Evolutionary conservation across 345 rosid genomes (phyloP), one percentile per base, ranked within the genome.

Genomic region (Pelargonium nanum): DNA sequence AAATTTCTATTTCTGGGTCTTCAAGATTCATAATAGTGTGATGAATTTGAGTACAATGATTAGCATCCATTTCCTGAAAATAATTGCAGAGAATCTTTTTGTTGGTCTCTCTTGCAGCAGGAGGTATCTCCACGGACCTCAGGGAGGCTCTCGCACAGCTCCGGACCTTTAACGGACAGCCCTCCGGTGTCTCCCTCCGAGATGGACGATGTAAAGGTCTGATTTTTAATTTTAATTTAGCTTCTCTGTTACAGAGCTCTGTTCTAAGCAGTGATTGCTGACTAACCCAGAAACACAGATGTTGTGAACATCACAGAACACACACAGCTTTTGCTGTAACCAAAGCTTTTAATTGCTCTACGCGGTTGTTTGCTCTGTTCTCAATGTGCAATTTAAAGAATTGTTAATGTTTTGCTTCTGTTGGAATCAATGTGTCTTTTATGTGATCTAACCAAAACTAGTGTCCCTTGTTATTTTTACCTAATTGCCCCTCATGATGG

Each of bases 131-230:
- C 95, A 57, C 79, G 96, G 66, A 84, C 89, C 20, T 81, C 96
- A 26, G 96, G 96, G 50, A 79, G 88, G 73, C 83, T 88, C 44
- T 88, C 96, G 6, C 92, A 91, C 56, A 88, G 97, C 75, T 56
- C 70, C 65, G 91, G 91, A 62, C 89, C 98, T 19, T 77, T 86
- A 16, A 86, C 97, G 8, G 97, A 89, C 78, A 89, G 99, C 69
- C 96, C 99, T 24, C 99, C 99, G 7, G 96, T 89, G 48, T 93
- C 97, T 16, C 97, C 99, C 20, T 81, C 89, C 15, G 88, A 87
- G 55, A 67, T 75, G 65, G 91, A 93, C 62, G 97, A 87, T 58
- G 58, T 72, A 55, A 89, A 85, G 96, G 98, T 88, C 70, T 61
- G 71, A 68, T 32, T 50, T 52, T 65, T 58, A 53, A 26, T 60